Base-by-base conservation (phyloP, 768 basidiomycete genomes). In the Podaxis carcinomalis region DNA sequence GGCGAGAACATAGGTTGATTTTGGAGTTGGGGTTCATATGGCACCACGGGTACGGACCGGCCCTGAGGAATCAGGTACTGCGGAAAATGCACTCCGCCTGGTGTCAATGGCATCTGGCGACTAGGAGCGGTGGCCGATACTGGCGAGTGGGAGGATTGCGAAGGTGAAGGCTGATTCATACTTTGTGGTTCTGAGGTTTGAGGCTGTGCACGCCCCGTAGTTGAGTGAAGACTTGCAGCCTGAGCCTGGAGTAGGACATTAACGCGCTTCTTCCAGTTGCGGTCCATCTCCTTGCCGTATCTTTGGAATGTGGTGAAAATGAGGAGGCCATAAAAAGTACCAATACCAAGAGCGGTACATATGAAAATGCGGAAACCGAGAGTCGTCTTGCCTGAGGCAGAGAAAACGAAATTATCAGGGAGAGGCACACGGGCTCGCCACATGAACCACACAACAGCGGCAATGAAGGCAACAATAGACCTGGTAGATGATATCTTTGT, bases 381-480 rank as follows among this genome's bases (percentile, higher is more conserved):
- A 2, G 39, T 42, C 1, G 47, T 52, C 4, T 21, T 32, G 10
- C 23, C 21, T 13, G 54, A 5, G 46, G 50, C 35, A 9, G 27
- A 10, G 16, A 49, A 42, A 13, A 21, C n/a, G 11, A n/a, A n/a
- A 14, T 14, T 5, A 21, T 13, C 3, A 2, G 44, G 36, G 9
- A 40, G 25, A n/a, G 69, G 69, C 0, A 80, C 73, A 11, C 82
- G 84, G 0, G 81, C 80, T 47, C 84, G 77, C 88, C 87, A 89
- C 54, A 89, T 78, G 63, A 80, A 87, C 1, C 83, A 76, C 66
- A 88, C 76, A 58, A 87, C 83, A 35, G 82, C 76, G 7, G 74
- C 63, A 62, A 83, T 67, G 68, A 86, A 88, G 50, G 80, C 71
- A 40, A 86, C 77, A 70, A 88, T 81, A 0, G 87, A 86, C 82